A percentile compares a stretch with the other conserved stretches of the same genome.
Evolutionary conservation across 2,329 filamentous ascomycete genomes (phyloP).

Genomic region (Colletotrichum simmondsii): DNA sequence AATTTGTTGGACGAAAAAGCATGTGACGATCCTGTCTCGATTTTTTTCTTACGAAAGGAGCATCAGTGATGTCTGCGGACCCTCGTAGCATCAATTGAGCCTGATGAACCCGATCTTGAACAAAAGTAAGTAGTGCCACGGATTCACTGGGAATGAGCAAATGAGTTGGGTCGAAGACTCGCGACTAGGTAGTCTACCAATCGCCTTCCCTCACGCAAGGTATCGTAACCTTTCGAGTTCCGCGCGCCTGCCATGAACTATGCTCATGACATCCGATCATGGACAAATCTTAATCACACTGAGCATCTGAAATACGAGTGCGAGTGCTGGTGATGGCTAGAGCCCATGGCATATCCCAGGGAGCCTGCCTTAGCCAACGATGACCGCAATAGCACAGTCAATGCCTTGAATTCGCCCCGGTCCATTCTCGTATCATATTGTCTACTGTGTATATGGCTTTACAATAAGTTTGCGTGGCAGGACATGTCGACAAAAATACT

Average conservation of each 20-base stretch:
- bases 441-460: no score
- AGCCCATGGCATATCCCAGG: neutral
- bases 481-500: neutral
- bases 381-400: no score
- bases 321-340: neutral
- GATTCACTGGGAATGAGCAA: neutral
- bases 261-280: neutral
- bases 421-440: no score
- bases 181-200: conserved; percentile 3
- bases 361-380: neutral
- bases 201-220: neutral
- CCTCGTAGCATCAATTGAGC: neutral
- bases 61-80: conserved; percentile 13
- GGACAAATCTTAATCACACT: neutral
- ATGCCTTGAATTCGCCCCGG: no score
- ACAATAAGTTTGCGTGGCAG: no score
- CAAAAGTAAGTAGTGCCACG: neutral
- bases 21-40: conserved; percentile 25
- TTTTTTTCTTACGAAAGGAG: conserved; percentile 3
- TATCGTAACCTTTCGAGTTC: neutral
- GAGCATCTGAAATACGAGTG: neutral
- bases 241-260: conserved; percentile 17
- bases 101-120: neutral
- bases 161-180: neutral
- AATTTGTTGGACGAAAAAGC: conserved; percentile 10